Evolutionary conservation across 495 filamentous ascomycete species (phyloP), one percentile per base, ranked within the genome.

Genomic region (Aspergillus diversus): DNA sequence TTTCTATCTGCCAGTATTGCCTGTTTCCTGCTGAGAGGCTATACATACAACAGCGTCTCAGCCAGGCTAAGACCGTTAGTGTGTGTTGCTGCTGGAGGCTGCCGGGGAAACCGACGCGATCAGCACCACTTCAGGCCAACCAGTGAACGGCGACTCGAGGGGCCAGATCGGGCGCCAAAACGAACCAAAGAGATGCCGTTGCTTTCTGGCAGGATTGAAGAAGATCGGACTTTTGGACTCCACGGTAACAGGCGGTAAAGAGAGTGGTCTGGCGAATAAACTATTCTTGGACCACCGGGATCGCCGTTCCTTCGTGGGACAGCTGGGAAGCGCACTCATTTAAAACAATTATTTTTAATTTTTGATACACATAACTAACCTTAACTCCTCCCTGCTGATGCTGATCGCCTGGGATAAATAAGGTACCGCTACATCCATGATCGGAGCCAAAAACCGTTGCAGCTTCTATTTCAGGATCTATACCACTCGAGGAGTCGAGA

Each of bases 101-200:
- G 65, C 65, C 65, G 49, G 65, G 65, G 65, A 66, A 66, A 66
- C 65, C 65, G 60, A 48, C 57, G 12, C 8, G 51, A 65, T 60
- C 63, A 63, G 47, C 49, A 33, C 37, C 42, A 59, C 16, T 7
- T n/a, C 34, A 49, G 42, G 49, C 16, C 34, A 53, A 7, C 27
- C 34, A 34, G 12, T 2, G n/a, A 21, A 50, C 46, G 47, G 47
- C 47, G 21, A 27, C 21, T 27, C 21, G 21, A 16, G 51, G 39
- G 35, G 34, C 51, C 59, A 55, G 59, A 58, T 63, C 58, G 32
- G 56, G 42, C 33, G 50, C 39, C 55, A 55, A 60, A 55, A 39
- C 31, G 50, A 56, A 46, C 57, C 62, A 59, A 64, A 50, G 43
- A 49, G 54, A 31, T 43, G 13, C 39, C 31, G 42, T 60, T 51